phyloP scores from a whole-genome alignment of 2,329 filamentous ascomycete genomes.

The Botrytis fragariae region DNA sequence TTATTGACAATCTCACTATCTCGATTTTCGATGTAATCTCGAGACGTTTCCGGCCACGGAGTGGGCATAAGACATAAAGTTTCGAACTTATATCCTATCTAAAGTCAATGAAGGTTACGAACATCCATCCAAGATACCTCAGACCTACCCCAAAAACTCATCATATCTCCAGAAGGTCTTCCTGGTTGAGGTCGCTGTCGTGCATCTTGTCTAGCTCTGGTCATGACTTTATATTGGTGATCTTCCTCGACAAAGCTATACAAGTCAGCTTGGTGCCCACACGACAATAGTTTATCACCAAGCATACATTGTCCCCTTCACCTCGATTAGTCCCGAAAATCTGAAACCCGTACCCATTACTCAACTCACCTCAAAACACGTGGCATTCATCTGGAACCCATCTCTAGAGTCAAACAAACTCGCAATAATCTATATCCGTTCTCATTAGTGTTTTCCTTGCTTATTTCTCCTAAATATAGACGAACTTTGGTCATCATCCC shows the following conservation, averaged over 20 bases:
- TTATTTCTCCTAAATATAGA: neutral
- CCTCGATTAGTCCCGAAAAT: constrained; percentile 26
- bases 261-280: constrained; percentile 26
- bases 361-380: constrained; percentile 71
- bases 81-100: constrained; percentile 91
- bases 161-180: constrained; percentile 68
- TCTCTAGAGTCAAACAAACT: constrained; percentile 79
- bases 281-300: neutral
- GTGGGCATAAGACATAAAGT: constrained; percentile 72
- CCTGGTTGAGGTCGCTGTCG: constrained; percentile 48
- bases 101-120: constrained; percentile 14
- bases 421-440: constrained; percentile 68
- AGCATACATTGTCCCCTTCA: constrained; percentile 54
- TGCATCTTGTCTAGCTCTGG: constrained; percentile 55
- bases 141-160: constrained; percentile 85
- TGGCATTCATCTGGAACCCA: constrained; percentile 96
- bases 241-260: constrained; percentile 90
- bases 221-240: constrained; percentile 66
- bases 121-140: neutral
- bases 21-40: constrained; percentile 76
- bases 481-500: constrained; percentile 97
- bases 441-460: neutral
- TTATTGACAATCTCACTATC: constrained; percentile 76
- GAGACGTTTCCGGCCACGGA: constrained; percentile 69
- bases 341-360: neutral